phyloP scores from a whole-genome alignment of 768 basidiomycete species.

The Phanerochaete carnosa region DNA sequence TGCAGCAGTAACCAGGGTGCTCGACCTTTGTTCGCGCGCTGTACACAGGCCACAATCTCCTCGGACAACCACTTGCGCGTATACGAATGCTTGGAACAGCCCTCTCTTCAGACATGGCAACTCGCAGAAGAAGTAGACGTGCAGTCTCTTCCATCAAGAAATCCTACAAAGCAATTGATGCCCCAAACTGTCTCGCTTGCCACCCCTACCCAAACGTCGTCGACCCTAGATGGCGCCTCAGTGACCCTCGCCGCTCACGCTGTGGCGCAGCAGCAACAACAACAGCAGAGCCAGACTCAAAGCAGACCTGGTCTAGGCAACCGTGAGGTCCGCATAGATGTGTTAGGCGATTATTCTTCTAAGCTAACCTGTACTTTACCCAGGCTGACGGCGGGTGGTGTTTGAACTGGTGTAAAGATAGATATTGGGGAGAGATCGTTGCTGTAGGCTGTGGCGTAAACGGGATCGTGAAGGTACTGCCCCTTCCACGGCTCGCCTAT shows the following conservation, averaged over 20 bases:
- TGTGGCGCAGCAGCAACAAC: slow-evolving; percentile 47
- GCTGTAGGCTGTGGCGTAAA: slow-evolving; percentile 72
- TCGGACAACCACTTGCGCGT: slow-evolving; percentile 85
- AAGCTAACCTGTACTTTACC: not conserved
- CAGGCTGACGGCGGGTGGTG: slow-evolving; percentile 88
- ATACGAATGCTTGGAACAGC: slow-evolving; percentile 86
- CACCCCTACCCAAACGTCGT: slow-evolving; percentile 64
- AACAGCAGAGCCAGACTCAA: slow-evolving; percentile 25
- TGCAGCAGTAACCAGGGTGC: not conserved
- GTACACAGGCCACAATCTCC: slow-evolving; percentile 74
- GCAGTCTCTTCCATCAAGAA: slow-evolving; percentile 42
- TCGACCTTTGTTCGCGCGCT: not conserved
- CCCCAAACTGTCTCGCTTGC: slow-evolving; percentile 58
- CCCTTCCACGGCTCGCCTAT: not conserved
- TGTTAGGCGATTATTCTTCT: not conserved
- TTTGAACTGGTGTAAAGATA: slow-evolving; percentile 93
- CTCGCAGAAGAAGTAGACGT: slow-evolving; percentile 78
- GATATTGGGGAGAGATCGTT: slow-evolving; percentile 91
- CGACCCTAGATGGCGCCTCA: slow-evolving; percentile 46
- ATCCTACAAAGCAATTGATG: slow-evolving; percentile 38
- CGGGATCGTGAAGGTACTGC: slow-evolving; percentile 71
- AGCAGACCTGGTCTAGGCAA: slow-evolving; percentile 48
- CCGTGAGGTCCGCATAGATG: slow-evolving; percentile 44
- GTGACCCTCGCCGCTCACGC: slow-evolving; percentile 63
- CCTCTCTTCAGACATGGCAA: slow-evolving; percentile 68